Conservation (phyloP, 1,139 yeast genomes). For the Geotrichum fermentans region DNA sequence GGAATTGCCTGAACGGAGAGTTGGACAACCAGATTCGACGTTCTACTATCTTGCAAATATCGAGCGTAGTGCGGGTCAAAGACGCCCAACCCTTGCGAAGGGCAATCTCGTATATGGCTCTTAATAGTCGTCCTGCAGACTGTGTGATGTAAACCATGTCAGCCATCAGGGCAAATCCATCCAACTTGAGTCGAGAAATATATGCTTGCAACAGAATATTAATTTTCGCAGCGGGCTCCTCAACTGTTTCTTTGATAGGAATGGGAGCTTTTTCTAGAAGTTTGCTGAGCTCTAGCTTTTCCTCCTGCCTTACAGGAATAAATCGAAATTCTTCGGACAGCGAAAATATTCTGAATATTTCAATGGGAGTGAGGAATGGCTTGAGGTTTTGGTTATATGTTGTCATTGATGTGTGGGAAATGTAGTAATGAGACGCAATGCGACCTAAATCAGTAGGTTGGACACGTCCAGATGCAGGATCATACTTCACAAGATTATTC, state of each 20-base stretch:
- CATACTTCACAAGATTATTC: slow-evolving; percentile 57
- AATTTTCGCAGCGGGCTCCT: slow-evolving; percentile 73
- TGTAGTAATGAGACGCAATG: slow-evolving; percentile 84
- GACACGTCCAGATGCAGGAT: slow-evolving; percentile 45
- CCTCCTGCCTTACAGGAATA: slow-evolving; percentile 84
- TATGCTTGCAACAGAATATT: slow-evolving; percentile 79
- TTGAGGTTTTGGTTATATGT: slow-evolving; percentile 56
- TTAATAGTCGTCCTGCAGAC: slow-evolving; percentile 80
- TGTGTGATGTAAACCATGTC: slow-evolving; percentile 94
- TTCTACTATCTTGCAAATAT: slow-evolving; percentile 75
- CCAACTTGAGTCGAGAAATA: slow-evolving; percentile 67
- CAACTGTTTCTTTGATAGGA: slow-evolving; percentile 69
- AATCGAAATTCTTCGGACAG: slow-evolving; percentile 79
- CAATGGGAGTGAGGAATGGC: slow-evolving; percentile 65
- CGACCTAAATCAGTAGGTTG: slow-evolving; percentile 72
- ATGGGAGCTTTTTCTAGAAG: slow-evolving; percentile 74
- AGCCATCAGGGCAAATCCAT: slow-evolving; percentile 86
- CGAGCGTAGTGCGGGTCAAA: slow-evolving; percentile 53
- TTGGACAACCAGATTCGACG: slow-evolving; percentile 77
- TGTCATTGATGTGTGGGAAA: slow-evolving; percentile 64
- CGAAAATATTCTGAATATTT: slow-evolving; percentile 70
- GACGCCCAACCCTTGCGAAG: slow-evolving; percentile 68
- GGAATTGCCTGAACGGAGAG: slow-evolving; percentile 83
- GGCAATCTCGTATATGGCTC: slow-evolving; percentile 82
- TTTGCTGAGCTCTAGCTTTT: slow-evolving; percentile 67